phyloP scores from a whole-genome alignment of 352 stramenopile genomes.

The Halophytophthora polymorphica region DNA sequence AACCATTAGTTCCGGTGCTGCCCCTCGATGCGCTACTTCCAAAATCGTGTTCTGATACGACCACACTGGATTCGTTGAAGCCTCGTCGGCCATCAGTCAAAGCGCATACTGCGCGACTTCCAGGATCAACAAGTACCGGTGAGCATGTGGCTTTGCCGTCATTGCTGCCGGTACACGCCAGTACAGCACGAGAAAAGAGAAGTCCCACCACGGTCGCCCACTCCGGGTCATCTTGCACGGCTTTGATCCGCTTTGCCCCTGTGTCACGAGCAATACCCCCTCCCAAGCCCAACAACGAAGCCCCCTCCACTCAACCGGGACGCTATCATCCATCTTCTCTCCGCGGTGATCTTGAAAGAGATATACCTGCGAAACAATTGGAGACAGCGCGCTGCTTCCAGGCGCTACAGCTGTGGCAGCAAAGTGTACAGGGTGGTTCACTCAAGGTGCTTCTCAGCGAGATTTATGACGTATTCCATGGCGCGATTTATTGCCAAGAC shows the following conservation, averaged over 20 bases:
- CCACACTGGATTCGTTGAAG: no score
- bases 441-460: constrained; percentile 24
- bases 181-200: constrained; percentile 6
- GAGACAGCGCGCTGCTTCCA: constrained; percentile 34
- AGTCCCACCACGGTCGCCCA: not conserved
- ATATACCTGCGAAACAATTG: constrained; percentile 9
- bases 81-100: no score
- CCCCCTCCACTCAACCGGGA: not conserved
- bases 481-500: constrained; percentile 9
- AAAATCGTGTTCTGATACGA: no score
- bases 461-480: constrained; percentile 11
- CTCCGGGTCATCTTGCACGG: constrained; percentile 2
- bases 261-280: constrained; percentile 5
- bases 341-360: not conserved
- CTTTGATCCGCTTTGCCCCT: constrained; percentile 29
- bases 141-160: not conserved
- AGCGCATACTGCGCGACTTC: no score
- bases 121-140: no score
- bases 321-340: not conserved
- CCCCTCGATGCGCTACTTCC: no score
- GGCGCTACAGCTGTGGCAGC: constrained; percentile 22
- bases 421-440: constrained; percentile 9
- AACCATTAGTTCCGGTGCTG: no score
- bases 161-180: constrained; percentile 14
- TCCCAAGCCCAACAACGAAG: not conserved